Evolutionary conservation across 257 asterid species (phyloP).

Genomic region (Striga asiatica): DNA sequence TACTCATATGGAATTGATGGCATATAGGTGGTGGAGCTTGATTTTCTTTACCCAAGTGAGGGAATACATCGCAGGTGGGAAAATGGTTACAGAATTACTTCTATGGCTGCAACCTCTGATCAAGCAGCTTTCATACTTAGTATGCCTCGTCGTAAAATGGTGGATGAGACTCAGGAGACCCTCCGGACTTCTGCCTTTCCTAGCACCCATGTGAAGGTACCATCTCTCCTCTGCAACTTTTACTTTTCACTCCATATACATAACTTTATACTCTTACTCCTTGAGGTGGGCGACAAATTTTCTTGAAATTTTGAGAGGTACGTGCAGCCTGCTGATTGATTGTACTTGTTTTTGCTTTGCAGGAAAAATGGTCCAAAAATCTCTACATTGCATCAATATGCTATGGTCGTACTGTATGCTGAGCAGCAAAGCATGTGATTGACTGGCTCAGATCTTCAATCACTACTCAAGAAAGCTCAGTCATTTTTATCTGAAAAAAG

Average conservation of each 20-base stretch:
- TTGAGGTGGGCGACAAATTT: too few species aligned
- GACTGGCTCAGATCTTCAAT: too few species aligned
- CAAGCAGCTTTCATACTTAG: slow-evolving; percentile 88
- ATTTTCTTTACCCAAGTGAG: slow-evolving; percentile 92
- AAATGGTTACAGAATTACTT: slow-evolving; percentile 76
- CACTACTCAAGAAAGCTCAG: too few species aligned
- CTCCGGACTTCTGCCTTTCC: slow-evolving; percentile 93
- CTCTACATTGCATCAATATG: slow-evolving; percentile 57
- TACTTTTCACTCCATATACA: too few species aligned
- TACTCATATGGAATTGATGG: not conserved
- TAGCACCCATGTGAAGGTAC: slow-evolving; percentile 64
- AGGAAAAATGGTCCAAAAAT: slow-evolving; percentile 70
- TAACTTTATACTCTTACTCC: too few species aligned
- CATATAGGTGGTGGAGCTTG: slow-evolving; percentile 85
- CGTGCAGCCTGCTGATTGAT: slow-evolving; percentile 1
- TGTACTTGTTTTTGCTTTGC: slow-evolving; percentile 13
- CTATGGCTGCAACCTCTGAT: slow-evolving; percentile 93
- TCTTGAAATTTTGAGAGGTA: too few species aligned
- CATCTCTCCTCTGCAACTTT: too few species aligned
- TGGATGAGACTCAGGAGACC: slow-evolving; percentile 96
- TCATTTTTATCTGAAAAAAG: too few species aligned
- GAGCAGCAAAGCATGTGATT: too few species aligned
- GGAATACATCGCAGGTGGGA: slow-evolving; percentile 97
- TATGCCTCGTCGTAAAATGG: slow-evolving; percentile 76
- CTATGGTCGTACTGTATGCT: slow-evolving; percentile 60